These are phyloP conservation scores for Phytopythium ostracodes DNA, from an alignment of 352 stramenopile genomes.

Conservation along the genomic window DNA sequence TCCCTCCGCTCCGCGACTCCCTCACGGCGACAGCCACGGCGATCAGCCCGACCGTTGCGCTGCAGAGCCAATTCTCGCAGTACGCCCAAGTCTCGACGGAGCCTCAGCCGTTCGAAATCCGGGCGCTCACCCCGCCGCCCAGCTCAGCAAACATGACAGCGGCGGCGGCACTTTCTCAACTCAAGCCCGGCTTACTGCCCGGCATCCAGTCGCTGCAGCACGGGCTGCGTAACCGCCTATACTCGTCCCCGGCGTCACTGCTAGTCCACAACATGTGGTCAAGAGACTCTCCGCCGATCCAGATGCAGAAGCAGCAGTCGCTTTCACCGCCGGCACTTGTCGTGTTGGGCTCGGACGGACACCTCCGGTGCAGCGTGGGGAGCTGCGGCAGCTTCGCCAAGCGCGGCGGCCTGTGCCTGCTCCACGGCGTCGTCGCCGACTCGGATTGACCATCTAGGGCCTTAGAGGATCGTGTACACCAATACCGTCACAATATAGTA, in stretches of 20 bases:
- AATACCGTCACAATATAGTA: background rate
- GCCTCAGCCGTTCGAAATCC: background rate
- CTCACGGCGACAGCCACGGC: background rate
- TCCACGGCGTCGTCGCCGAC: conserved; percentile 9
- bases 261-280: background rate
- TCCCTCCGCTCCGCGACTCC: background rate
- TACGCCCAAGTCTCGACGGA: background rate
- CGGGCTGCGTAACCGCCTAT: background rate
- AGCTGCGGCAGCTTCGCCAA: conserved; percentile 17
- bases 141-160: no score
- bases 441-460: background rate
- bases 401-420: conserved; percentile 17
- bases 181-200: conserved; percentile 12
- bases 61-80: conserved; percentile 1
- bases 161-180: background rate
- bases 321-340: background rate
- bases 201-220: conserved; percentile 22
- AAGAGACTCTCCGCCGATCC: background rate
- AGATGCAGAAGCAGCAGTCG: background rate
- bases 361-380: conserved; percentile 10
- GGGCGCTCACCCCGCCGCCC: conserved; percentile 6
- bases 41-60: conserved; percentile 1
- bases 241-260: background rate
- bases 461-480: background rate
- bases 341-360: background rate